Evolutionary conservation across 83 land plant species (phyloP), one percentile per base, ranked within the genome.

Genomic region (Picea abies): DNA sequence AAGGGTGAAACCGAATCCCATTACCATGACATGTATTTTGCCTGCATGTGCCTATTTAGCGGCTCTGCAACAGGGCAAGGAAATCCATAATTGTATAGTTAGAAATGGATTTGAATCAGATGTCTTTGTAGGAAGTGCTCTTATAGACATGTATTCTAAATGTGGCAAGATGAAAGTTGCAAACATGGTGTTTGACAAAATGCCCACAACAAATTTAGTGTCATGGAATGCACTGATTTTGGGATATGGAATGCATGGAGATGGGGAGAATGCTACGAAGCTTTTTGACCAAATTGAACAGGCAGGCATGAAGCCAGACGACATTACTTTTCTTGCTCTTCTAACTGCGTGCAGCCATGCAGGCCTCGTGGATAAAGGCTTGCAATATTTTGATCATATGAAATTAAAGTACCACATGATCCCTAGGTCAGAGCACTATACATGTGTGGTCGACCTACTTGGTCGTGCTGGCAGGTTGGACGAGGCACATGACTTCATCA

Each of bases 321-420:
- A 75, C 39, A 35, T 76, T 41, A 82, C 65, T n/a, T 82, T 82
- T 63, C 39, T 82, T 60, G 79, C 76, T 75, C 63, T 73, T 39
- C 60, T 82, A 41, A 82, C 23, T 82, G 84, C 84, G 5, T 82
- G 79, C 80, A 82, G 79, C 56, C 84, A 82, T 75, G 84, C 68
- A 16, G 84, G 84, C 15, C 61, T 82, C 56, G 67, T 82, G 39
- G 26, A 20, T 32, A 35, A 61, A 9, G 84, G 84, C 20, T 26
- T 65, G 71, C 15, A 32, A 17, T 82, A 71, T 63, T 39, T 79
- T 14, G 69, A 35, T 56, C 41, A 58, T 17, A 79, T 84, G 82
- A 16, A 60, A n/a, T 73, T 60, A 23, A 60, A 64, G n/a, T 63
- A 80, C 70, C 82, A 63, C 23, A 9, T 84, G 23, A 56, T 39